Evolutionary conservation across 441 rosid genomes (phyloP), one percentile per base, ranked within the genome.

Genomic region (Cnidoscolus chayamansa): DNA sequence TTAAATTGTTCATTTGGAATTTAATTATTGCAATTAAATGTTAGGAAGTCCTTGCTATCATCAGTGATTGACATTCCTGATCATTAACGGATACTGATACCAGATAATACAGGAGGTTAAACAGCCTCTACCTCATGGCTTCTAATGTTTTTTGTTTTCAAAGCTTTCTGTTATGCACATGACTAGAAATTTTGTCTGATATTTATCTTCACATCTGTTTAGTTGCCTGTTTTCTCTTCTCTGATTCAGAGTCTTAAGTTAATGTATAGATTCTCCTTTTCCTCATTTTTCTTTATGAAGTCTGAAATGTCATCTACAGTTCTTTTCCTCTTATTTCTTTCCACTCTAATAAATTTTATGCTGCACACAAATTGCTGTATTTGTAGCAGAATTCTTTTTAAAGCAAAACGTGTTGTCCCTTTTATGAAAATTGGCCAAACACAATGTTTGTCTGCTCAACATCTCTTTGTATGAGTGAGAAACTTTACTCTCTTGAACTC

Each of bases 1-100:
- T 6, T 4, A 43, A 35, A 48, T 72, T 71, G 0, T 65, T 65
- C 57, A 13, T 63, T 37, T 63, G 70, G 51, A 47, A 25, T 58
- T 53, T 17, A 67, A 17, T 65, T 48, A 35, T 11, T 4, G 43
- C 55, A 69, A 31, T 47, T 47, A 59, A 17, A 11, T 60, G 30
- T 10, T 48, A 40, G 32, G 20, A 51, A 49, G 49, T 50, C 47
- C 30, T 25, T 50, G 1, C 68, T 63, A 7, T 25, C 40, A 53
- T 35, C 43, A 50, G 37, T 17, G 17, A 20, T 20, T 71, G n/a
- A 11, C n/a, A 40, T 48, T 49, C 17, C 40, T 60, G 37, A 49
- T 32, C 4, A 17, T 59, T 37, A 65, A 10, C 30, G 7, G 35
- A 43, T 43, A 4, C 25, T 58, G 8, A 25, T 10, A 10, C 40